phyloP scores from a whole-genome alignment of 306 rosid genomes.

The Alnus rubra region DNA sequence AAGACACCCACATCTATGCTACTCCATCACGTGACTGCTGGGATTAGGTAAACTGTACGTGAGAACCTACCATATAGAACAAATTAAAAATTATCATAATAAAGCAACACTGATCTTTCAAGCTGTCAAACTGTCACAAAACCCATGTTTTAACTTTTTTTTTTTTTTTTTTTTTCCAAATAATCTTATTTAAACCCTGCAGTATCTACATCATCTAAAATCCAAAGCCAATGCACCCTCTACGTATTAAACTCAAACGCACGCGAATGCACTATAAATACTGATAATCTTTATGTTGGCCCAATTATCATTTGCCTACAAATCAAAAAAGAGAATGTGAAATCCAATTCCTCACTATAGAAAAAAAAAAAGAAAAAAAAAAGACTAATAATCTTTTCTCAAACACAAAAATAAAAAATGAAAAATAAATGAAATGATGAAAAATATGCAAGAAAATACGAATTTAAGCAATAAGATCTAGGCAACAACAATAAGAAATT shows the following conservation, averaged over 20 bases:
- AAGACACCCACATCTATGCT: background rate
- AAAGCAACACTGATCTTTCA: background rate
- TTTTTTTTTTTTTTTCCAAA: no score
- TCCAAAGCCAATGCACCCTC: background rate
- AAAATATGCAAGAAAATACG: background rate
- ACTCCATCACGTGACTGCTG: background rate
- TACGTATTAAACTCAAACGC: background rate
- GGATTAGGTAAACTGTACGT: background rate
- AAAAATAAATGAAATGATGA: background rate
- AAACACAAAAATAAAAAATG: background rate
- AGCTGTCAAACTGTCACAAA: background rate
- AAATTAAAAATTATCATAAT: background rate
- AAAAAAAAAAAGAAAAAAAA: background rate
- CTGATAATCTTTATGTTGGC: no score
- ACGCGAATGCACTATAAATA: conserved; percentile 10
- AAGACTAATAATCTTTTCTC: background rate
- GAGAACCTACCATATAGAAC: background rate
- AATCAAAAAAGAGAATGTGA: background rate
- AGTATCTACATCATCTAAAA: background rate
- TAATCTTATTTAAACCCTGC: background rate
- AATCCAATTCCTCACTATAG: background rate
- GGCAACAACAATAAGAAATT: background rate
- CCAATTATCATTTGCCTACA: background rate
- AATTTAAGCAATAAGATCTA: background rate
- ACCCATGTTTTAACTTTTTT: background rate